These are phyloP conservation scores for Dalbergia cultrata DNA, from an alignment of 306 rosid species.

Conservation along the genomic window DNA sequence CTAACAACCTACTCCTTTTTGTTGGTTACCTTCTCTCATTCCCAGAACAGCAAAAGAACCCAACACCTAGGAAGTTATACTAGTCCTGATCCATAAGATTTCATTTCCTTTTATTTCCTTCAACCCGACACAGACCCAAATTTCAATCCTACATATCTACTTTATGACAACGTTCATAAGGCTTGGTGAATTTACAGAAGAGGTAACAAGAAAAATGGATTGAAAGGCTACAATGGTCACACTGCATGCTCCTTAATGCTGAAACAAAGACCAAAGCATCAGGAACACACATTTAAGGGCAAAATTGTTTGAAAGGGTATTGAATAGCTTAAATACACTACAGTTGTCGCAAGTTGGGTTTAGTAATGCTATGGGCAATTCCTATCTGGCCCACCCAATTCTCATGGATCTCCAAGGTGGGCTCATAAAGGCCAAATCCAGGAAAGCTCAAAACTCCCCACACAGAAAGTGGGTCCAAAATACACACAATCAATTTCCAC, in stretches of 20 bases:
- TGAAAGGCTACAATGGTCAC: conserved; percentile 8
- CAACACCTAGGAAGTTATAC: neutral
- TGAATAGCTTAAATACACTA: conserved; percentile 9
- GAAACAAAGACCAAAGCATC: conserved; percentile 1
- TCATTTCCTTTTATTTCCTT: neutral
- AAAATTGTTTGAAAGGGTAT: neutral
- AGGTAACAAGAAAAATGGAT: conserved; percentile 7
- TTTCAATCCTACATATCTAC: neutral
- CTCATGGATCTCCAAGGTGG: too few relatives aligned
- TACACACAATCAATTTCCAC: too few relatives aligned
- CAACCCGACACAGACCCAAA: neutral
- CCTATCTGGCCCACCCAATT: too few relatives aligned
- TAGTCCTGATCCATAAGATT: neutral
- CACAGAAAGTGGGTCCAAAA: too few relatives aligned
- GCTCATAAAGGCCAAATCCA: too few relatives aligned
- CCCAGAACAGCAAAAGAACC: neutral
- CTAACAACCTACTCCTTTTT: neutral
- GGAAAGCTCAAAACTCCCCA: too few relatives aligned
- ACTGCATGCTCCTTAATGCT: neutral
- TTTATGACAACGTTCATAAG: conserved; percentile 9
- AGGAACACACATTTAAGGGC: conserved; percentile 2
- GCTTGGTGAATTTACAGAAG: neutral
- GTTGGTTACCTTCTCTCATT: conserved; percentile 1
- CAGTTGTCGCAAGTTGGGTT: neutral
- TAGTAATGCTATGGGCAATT: too few relatives aligned